Evolutionary conservation across 192 early-diverging fungal species (phyloP), one percentile per base, ranked within the genome.

Genomic region (Neocallimastix lanati): DNA sequence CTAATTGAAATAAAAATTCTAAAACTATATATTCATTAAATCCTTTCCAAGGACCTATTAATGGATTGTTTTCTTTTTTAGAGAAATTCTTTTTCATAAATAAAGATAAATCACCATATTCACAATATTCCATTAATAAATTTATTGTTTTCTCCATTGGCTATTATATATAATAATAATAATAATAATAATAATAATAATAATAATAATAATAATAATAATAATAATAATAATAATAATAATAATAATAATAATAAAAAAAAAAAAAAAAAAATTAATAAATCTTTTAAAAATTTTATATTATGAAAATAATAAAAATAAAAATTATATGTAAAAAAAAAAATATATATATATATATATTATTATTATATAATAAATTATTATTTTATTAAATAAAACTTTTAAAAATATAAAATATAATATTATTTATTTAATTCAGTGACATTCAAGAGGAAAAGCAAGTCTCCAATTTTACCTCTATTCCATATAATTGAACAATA

Each of bases 51-150:
- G 88, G 90, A 28, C 88, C 86, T 4, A 84, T 80, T 33, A 58
- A 80, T 35, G 50, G 80, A 28, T 29, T 80, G 9, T 37, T 78
- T 25, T 30, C 9, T 30, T 11, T 37, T 25, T 37, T 80, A 15
- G 87, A 82, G 12, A 79, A 58, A 14, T 88, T 86, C 67, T 84
- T 85, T 78, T 82, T 84, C 83, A 99, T 95, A 83, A 92, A 99
- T 37, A 88, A 83, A 15, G 95, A 94, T 15, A 99, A 87, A 81
- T 99, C 98, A 38, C 98, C 98, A 81, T 96, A 81, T n/a, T 91
- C 88, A 83, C 98, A 99, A 80, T 93, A 99, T 84, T 99, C 96
- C 96, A 99, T 98, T 16, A 99, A 88, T 77, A 99, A 87, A 83
- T 98, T 93, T 77, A 99, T 98, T 81, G 94, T 93, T 90, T 97